These are phyloP conservation scores for Phlyctochytrium planicorne DNA, from an alignment of 192 early-diverging fungal genomes.

Conservation along the genomic window DNA sequence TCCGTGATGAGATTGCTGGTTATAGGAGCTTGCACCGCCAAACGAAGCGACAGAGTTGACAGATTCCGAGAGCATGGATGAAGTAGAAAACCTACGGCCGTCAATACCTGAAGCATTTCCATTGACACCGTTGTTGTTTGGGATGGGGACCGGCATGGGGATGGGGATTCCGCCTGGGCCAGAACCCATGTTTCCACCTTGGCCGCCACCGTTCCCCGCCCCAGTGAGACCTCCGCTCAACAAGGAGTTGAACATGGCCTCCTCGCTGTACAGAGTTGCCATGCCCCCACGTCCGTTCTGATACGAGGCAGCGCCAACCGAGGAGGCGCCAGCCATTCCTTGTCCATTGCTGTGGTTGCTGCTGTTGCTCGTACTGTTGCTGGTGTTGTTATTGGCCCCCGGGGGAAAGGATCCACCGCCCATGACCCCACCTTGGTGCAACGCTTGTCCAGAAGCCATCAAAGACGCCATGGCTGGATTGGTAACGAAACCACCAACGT, in stretches of 20 bases:
- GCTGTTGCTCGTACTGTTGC: too few species aligned
- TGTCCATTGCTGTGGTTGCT: too few species aligned
- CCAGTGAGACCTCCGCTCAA: not conserved
- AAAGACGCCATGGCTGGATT: not conserved
- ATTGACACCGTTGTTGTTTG: not conserved
- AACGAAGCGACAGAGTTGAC: not conserved
- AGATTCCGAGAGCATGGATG: not conserved
- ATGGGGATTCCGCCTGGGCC: not conserved
- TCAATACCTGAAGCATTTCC: too few species aligned
- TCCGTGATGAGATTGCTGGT: too few species aligned
- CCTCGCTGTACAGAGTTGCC: not conserved
- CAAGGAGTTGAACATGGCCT: conserved; percentile 1
- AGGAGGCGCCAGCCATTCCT: not conserved
- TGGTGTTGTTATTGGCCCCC: not conserved
- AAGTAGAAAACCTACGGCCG: not conserved
- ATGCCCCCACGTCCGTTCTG: too few species aligned
- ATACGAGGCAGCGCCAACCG: not conserved
- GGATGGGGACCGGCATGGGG: not conserved
- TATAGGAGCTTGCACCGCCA: too few species aligned
- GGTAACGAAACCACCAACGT: not conserved
- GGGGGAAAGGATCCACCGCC: not conserved
- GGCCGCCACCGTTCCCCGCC: not conserved
- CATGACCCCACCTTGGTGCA: not conserved
- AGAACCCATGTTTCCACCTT: too few species aligned
- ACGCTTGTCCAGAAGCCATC: not conserved